Evolutionary conservation across 164 flowering plant genomes (phyloP), one percentile per base, ranked within the genome.

Genomic region (Berberis vulgaris): DNA sequence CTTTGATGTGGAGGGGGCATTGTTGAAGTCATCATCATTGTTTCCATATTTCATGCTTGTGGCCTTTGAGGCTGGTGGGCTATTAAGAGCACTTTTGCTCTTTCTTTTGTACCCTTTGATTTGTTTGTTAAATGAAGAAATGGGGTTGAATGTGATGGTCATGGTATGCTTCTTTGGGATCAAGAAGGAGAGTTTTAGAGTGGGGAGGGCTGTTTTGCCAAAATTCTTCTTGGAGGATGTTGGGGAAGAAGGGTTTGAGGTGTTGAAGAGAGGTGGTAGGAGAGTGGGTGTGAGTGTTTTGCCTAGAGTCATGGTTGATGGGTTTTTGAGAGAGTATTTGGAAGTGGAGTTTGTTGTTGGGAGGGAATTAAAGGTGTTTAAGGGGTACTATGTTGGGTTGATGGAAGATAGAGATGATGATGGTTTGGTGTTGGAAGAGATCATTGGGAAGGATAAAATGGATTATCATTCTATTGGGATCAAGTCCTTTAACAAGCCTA

Each of bases 291-390:
- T 82, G 4, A 86, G 75, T 66, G 69, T 65, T 12, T 44, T 83
- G 70, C 92, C 94, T 4, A 67, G 45, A 13, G 76, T 87, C 2
- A 85, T 87, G 94, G 79, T 84, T 57, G 94, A 85, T 53, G 69
- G 76, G 44, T 81, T 85, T 55, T 46, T 85, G 66, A 78, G 52
- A 65, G 88, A 85, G 40, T 82, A 79, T 57, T 40, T 87, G 52
- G 73, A 71, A 9, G 67, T 83, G 47, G 86, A 82, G 13, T 5
- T 13, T 44, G 83, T 79, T 43, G 58, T 79, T 6, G 84, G 84
- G 43, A 78, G 72, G 43, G 84, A 82, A 41, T 26, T 84, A 57
- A 72, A 74, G 70, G 80, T 69, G 50, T 41, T 67, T 54, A 42
- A 54, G 59, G 81, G 83, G 9, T 76, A 71, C 56, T 83, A 59